These are phyloP conservation scores for Phalaenopsis equestris DNA, from an alignment of 106 monocot genomes.

Conservation along the genomic window DNA sequence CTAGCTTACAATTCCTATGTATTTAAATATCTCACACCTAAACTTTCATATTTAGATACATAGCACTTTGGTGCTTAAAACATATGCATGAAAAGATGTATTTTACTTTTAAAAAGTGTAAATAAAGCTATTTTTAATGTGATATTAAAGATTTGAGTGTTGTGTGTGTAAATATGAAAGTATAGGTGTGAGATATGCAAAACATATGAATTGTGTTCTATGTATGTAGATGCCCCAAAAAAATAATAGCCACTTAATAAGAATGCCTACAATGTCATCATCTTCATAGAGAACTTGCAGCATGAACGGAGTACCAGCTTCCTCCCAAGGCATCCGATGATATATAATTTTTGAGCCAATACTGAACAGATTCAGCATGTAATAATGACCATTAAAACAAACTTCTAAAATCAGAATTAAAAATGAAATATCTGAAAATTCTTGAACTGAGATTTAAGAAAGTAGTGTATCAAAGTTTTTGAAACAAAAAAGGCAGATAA, in stretches of 20 bases:
- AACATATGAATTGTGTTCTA: too few relatives aligned
- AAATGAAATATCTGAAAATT: background rate
- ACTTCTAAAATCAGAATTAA: background rate
- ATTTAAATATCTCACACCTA: too few relatives aligned
- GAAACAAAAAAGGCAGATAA: background rate
- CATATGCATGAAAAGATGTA: too few relatives aligned
- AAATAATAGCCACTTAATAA: background rate
- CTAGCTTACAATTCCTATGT: too few relatives aligned
- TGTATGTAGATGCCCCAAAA: too few relatives aligned
- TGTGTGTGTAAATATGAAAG: too few relatives aligned
- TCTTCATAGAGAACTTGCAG: slow-evolving; percentile 27
- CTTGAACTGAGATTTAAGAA: background rate
- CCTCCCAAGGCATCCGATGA: slow-evolving; percentile 19
- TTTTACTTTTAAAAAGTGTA: too few relatives aligned
- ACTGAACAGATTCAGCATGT: background rate
- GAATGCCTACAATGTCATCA: slow-evolving; percentile 15
- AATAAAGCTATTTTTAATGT: too few relatives aligned
- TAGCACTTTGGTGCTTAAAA: too few relatives aligned
- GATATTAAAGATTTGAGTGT: too few relatives aligned
- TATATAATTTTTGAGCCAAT: slow-evolving; percentile 16
- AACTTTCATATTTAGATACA: too few relatives aligned
- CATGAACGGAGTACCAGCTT: slow-evolving; percentile 8
- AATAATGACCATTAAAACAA: background rate
- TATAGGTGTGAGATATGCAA: too few relatives aligned
- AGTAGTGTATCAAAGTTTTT: background rate